phyloP scores from a whole-genome alignment of 2,329 filamentous ascomycete species.

The Paecilomyces niveus region DNA sequence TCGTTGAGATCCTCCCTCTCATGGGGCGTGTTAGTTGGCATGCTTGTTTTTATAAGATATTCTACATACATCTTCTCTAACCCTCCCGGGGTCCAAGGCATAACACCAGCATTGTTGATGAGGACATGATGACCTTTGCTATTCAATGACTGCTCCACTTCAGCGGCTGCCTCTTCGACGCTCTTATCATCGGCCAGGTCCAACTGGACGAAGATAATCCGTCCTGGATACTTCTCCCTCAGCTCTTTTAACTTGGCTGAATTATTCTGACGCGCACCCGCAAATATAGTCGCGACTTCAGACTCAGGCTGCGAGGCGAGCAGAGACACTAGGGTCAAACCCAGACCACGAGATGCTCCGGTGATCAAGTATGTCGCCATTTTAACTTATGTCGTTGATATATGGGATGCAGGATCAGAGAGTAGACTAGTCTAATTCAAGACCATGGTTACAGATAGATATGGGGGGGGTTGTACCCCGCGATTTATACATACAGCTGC shows the following conservation, averaged over 20 bases:
- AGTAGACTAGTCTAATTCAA: neutral
- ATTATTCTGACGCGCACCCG: conserved; percentile 26
- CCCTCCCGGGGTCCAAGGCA: conserved; percentile 3
- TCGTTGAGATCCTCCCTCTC: conserved; percentile 29
- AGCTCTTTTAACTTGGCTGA: conserved; percentile 22
- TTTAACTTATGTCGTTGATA: neutral
- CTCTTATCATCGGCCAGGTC: conserved; percentile 29
- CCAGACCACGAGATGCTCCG: conserved; percentile 26
- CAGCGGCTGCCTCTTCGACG: conserved; percentile 25
- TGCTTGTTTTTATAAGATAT: neutral
- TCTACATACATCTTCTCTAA: conserved; percentile 16
- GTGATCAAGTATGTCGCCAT: conserved; percentile 32
- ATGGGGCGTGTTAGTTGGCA: neutral
- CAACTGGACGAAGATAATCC: conserved; percentile 27
- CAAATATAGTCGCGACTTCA: conserved; percentile 33
- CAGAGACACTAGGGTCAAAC: conserved; percentile 20
- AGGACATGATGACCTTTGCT: conserved; percentile 31
- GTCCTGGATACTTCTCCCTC: conserved; percentile 19
- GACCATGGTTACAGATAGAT: neutral
- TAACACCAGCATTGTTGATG: conserved; percentile 23
- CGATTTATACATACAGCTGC: neutral
- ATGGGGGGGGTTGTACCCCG: neutral
- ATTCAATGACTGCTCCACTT: conserved; percentile 23
- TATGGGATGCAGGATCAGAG: neutral
- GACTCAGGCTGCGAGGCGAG: conserved; percentile 20